phyloP scores from a whole-genome alignment of 306 rosid species.

The Vigna nakashimae region DNA sequence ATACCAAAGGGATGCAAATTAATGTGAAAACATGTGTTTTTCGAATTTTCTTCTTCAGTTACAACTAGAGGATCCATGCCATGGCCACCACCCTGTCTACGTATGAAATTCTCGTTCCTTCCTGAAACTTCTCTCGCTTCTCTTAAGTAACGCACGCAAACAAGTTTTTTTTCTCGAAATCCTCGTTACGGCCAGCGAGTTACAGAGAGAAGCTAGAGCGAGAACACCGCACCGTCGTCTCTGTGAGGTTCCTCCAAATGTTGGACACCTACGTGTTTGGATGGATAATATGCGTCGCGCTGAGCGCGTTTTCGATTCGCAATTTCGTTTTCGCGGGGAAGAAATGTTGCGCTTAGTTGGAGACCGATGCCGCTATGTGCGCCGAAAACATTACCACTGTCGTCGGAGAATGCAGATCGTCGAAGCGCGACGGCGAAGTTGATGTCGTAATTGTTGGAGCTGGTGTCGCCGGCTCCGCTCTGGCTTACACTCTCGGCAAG shows the following conservation, averaged over 20 bases:
- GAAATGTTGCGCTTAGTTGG: conserved; percentile 35
- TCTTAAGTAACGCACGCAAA: conserved; percentile 13
- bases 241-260: conserved; percentile 51
- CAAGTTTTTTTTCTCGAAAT: neutral
- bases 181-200: conserved; percentile 34
- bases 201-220: conserved; percentile 26
- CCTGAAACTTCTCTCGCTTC: neutral
- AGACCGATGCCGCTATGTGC: conserved; percentile 38
- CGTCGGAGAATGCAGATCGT: conserved; percentile 69
- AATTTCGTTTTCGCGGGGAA: conserved; percentile 40
- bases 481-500: conserved; percentile 94
- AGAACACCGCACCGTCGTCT: conserved; percentile 28
- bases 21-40: neutral
- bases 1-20: neutral
- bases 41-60: neutral
- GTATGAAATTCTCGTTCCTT: neutral
- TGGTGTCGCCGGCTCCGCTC: conserved; percentile 95
- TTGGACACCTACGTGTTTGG: conserved; percentile 58
- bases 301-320: conserved; percentile 56
- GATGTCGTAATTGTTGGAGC: conserved; percentile 94
- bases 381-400: conserved; percentile 51
- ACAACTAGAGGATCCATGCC: neutral
- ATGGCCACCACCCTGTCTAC: neutral
- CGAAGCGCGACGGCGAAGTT: conserved; percentile 37
- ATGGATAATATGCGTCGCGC: conserved; percentile 54